Evolutionary conservation across 2,329 filamentous ascomycete genomes (phyloP).

Genomic region (Elsinoe perseae): DNA sequence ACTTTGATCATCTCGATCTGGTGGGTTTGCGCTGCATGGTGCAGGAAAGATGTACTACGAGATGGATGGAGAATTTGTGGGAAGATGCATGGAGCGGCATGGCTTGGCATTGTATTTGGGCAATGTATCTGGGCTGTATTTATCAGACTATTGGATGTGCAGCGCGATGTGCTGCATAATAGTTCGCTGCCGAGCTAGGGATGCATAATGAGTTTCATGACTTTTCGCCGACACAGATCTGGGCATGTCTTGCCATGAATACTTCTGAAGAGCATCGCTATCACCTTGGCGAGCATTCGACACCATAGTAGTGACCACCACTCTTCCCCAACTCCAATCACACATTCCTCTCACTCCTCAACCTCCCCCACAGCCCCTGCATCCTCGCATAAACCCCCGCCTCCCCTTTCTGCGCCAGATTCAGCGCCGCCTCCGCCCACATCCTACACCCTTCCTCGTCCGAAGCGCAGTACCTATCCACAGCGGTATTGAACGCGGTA

Average conservation of each 20-base stretch:
- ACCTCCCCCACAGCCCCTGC: conserved; percentile 29
- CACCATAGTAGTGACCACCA: not conserved
- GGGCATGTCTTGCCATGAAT: too few relatives aligned
- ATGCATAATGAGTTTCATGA: too few relatives aligned
- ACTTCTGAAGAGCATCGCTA: too few relatives aligned
- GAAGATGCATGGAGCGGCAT: not conserved
- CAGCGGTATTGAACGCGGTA: conserved; percentile 60
- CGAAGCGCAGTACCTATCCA: conserved; percentile 55
- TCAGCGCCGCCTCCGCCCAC: conserved; percentile 59
- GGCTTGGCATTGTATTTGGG: too few relatives aligned
- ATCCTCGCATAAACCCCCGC: conserved; percentile 32
- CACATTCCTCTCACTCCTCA: conserved; percentile 17
- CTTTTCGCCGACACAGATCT: too few relatives aligned
- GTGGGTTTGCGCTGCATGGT: not conserved
- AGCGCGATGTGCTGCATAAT: too few relatives aligned
- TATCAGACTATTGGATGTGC: too few relatives aligned
- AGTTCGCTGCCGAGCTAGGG: too few relatives aligned
- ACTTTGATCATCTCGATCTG: not conserved
- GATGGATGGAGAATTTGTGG: not conserved
- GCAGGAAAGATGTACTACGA: not conserved
- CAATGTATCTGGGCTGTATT: too few relatives aligned
- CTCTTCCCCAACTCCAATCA: not conserved
- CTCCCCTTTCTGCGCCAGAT: conserved; percentile 54
- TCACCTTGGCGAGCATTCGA: too few relatives aligned
- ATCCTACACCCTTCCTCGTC: conserved; percentile 48